A percentile compares a stretch with the other conserved stretches of the same genome.
phyloP scores from a whole-genome alignment of 345 rosid species.

The Bretschneidera sinensis region DNA sequence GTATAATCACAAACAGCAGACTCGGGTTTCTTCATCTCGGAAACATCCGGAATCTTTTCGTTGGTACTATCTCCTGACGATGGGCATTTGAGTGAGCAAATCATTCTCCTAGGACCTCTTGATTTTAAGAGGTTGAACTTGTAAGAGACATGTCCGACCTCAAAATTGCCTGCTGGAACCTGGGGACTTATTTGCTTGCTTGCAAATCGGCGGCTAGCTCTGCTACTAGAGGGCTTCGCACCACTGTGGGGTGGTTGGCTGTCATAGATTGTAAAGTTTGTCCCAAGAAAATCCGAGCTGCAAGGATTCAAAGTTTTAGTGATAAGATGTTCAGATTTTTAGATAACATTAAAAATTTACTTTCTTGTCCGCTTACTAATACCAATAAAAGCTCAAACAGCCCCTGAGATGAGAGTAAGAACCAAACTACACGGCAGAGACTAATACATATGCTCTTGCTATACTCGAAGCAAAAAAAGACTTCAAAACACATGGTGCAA shows the following conservation, averaged over 20 bases:
- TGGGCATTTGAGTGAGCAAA: constrained; percentile 62
- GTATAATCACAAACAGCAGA: constrained; percentile 31
- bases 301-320: constrained; percentile 5
- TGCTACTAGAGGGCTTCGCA: constrained; percentile 80
- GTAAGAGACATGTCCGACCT: constrained; percentile 78
- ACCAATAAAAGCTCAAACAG: background rate
- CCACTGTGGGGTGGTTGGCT: constrained; percentile 77
- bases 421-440: no score
- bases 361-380: no score
- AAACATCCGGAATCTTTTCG: constrained; percentile 24
- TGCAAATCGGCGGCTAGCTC: constrained; percentile 76
- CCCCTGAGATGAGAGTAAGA: background rate
- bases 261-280: constrained; percentile 87
- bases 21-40: constrained; percentile 36
- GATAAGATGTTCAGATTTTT: background rate
- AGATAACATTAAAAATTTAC: background rate
- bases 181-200: constrained; percentile 96
- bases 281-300: constrained; percentile 97
- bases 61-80: constrained; percentile 28
- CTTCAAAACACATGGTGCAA: background rate
- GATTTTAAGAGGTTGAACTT: constrained; percentile 93
- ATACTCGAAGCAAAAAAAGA: background rate
- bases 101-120: constrained; percentile 97
- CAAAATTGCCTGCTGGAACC: constrained; percentile 83
- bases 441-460: no score